Base-by-base conservation (phyloP, 108 stramenopile genomes). In the Thalassiosira profunda region DNA sequence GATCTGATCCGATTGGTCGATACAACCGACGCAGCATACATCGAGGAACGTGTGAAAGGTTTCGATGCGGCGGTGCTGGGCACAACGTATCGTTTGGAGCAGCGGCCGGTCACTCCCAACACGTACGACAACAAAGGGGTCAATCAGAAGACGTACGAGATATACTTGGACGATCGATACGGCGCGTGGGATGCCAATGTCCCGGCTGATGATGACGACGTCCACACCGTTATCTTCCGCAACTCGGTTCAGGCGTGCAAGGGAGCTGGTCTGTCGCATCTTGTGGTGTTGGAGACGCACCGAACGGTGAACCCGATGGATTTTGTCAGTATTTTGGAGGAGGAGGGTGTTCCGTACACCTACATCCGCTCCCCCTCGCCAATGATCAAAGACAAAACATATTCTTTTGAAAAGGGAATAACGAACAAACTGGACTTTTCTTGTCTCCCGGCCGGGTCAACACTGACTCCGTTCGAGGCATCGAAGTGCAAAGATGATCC, bases 101-200 rank as follows among this genome's bases (percentile, higher is more conserved):
- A 53, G 8, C 57, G 86, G n/a, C 52, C 83, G 1, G 75, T 92
- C 31, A 89, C 91, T 8, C 37, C 45, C 6, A 78, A 78, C 14
- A 83, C 88, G 3, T 92, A 88, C 58, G 91, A 87, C 54, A n/a
- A n/a, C n/a, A 86, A 64, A 33, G 64, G 72, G 12, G 88, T 86
- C 1, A 92, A 92, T 65, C 86, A 89, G 70, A 92, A 84, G 71
- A 89, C 88, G 15, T 74, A 36, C 35, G 91, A 92, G 23, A 83
- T 92, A 46, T 92, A 87, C 54, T 74, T 92, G 81, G 91, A 86
- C 52, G 73, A 82, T 42, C 70, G 75, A 18, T 52, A 76, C 36
- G 61, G 75, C 23, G 65, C 58, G 2, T 58, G 58, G 37, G 62
- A 53, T 15, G 54, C 45, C 26, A 75, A 51, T 35, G 67, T 47